Evolutionary conservation across 345 rosid genomes (phyloP), one percentile per base, ranked within the genome.

Genomic region (Dovyalis caffra): DNA sequence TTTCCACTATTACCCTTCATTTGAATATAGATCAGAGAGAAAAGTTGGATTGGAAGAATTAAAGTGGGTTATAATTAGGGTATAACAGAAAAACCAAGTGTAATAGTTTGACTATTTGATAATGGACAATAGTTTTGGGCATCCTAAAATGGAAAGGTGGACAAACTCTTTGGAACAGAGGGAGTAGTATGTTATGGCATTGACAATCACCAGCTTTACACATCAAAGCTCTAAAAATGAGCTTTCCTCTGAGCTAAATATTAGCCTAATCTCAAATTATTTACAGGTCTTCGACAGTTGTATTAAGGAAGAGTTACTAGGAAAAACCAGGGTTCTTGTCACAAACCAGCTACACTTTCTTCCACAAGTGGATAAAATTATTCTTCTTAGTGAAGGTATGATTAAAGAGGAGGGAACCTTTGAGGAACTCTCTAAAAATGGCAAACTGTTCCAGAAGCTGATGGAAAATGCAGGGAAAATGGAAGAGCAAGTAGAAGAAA

Each of bases 381-480:
- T 96, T 64, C 83, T 96, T 74, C 94, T 96, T 72, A 97, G 94
- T 78, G 97, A 96, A 63, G 99, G 99, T 40, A 83, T 70, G 69
- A 84, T 96, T 58, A 92, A 92, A 85, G 99, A 92, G 84, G 98
- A 90, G 78, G 99, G 99, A 74, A 93, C 98, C 72, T 96, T 93
- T 74, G 97, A 93, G 76, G 90, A 93, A 25, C 88, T 96, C 58
- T 90, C 89, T 26, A 79, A 76, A 49, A 88, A 67, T 72, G 97
- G 98, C 67, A 72, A 78, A 28, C 56, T 88, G 82, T 96, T 96
- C 85, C 97, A 92, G 77, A 93, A 86, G 85, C 88, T 96, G 62
- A 93, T 92, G 98, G 98, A 96, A 88, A 93, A 96, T 88, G 99
- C 98, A 2, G 99, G 99, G 34, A 96, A 96, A 87, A 88, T 96